Evolutionary conservation across 2,329 filamentous ascomycete genomes (phyloP).

Genomic region (Claviceps fusiformis): DNA sequence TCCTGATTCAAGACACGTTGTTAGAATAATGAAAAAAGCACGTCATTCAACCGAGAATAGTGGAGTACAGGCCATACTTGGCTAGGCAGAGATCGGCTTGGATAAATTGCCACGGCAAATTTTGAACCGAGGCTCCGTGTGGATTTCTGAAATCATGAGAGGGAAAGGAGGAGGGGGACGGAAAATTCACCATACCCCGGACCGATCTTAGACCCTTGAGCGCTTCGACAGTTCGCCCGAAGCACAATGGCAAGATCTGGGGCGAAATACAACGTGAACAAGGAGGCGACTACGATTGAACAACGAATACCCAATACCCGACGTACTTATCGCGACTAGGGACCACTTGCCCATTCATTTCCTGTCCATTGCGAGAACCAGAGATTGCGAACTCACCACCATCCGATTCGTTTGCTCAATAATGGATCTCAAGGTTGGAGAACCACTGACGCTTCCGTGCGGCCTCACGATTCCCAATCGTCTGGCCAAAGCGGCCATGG

Average conservation of each 20-base stretch:
- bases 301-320: neutral
- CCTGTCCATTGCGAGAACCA: neutral
- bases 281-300: too few relatives aligned
- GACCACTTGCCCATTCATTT: neutral
- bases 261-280: neutral
- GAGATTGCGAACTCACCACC: neutral
- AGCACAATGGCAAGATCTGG: neutral
- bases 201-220: neutral
- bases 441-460: slow-evolving; percentile 37
- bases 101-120: neutral
- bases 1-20: neutral
- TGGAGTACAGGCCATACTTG: neutral
- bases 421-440: slow-evolving; percentile 3
- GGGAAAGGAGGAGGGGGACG: neutral
- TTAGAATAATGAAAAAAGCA: too few relatives aligned
- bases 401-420: neutral
- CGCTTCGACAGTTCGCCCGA: neutral
- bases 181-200: neutral
- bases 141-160: too few relatives aligned
- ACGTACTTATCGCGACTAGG: neutral
- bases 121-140: neutral
- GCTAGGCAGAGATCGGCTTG: neutral
- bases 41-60: neutral
- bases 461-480: slow-evolving; percentile 43
- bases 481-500: slow-evolving; percentile 37